phyloP scores from a whole-genome alignment of 768 basidiomycete genomes.

The Amanita jacksonii region DNA sequence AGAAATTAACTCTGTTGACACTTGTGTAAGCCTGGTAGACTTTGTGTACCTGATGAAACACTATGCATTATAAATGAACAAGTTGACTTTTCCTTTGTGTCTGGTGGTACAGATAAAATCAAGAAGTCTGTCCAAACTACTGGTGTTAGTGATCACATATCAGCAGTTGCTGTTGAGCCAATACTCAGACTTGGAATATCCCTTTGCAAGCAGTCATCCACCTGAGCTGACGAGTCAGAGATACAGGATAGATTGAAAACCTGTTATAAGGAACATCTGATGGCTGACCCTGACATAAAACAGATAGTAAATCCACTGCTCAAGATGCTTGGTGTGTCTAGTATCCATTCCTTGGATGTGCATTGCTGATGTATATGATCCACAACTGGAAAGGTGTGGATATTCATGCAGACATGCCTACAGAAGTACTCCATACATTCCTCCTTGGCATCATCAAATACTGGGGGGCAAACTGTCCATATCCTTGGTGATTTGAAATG shows the following conservation, averaged over 20 bases:
- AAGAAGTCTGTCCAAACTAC: background rate
- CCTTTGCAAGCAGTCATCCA: background rate
- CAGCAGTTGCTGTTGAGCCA: background rate
- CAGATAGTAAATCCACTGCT: constrained; percentile 1
- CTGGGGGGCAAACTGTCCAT: constrained; percentile 27
- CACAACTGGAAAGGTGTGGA: constrained; percentile 23
- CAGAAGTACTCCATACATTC: constrained; percentile 35
- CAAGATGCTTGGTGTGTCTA: constrained; percentile 10
- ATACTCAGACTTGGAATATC: constrained; percentile 1
- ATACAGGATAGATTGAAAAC: background rate
- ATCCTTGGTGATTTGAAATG: background rate
- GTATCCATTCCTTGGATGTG: constrained; percentile 9
- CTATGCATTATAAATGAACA: constrained; percentile 10
- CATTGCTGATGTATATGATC: background rate
- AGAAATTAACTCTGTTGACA: background rate
- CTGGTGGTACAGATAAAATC: constrained; percentile 3
- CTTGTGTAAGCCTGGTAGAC: constrained; percentile 11
- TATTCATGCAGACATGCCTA: constrained; percentile 32
- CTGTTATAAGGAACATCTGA: background rate
- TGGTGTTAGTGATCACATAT: background rate
- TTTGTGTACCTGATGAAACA: constrained; percentile 13
- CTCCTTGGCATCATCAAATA: constrained; percentile 40
- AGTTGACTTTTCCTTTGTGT: constrained; percentile 11
- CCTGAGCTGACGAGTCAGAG: background rate
- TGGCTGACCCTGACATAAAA: background rate